A percentile compares a stretch with the other conserved stretches of the same genome.
These are phyloP conservation scores for Trapa incisa DNA, from an alignment of 345 rosid genomes.

Conservation along the genomic window DNA sequence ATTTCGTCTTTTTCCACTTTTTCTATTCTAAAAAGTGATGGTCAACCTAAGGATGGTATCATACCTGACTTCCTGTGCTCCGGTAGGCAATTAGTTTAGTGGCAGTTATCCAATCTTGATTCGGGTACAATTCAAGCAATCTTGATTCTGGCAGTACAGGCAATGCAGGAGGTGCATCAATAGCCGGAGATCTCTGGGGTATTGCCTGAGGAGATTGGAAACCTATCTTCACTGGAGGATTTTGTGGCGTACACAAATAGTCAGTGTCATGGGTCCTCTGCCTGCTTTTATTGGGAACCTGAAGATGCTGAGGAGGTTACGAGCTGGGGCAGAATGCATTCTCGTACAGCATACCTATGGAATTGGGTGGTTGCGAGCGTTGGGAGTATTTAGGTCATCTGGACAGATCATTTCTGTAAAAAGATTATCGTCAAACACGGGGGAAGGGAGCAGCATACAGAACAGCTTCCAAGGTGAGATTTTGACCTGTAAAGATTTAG, in stretches of 20 bases:
- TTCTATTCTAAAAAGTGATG: too few species aligned
- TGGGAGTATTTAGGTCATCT: constrained; percentile 54
- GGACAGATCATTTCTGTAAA: constrained; percentile 72
- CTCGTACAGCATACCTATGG: constrained; percentile 60
- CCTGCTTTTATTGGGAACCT: constrained; percentile 78
- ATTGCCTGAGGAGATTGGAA: constrained; percentile 58
- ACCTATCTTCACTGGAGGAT: constrained; percentile 46
- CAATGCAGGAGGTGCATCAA: constrained; percentile 33
- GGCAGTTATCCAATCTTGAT: too few species aligned
- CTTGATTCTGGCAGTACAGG: too few species aligned
- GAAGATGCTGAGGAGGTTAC: constrained; percentile 34
- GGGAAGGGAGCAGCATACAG: constrained; percentile 68
- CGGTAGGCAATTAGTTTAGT: too few species aligned
- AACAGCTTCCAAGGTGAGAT: constrained; percentile 89
- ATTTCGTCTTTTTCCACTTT: too few species aligned
- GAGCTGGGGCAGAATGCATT: constrained; percentile 70
- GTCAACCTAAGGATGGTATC: too few species aligned
- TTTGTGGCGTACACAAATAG: constrained; percentile 58
- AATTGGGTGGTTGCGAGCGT: constrained; percentile 56
- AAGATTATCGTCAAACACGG: constrained; percentile 47
- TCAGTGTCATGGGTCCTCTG: constrained; percentile 58
- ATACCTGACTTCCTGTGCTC: too few species aligned
- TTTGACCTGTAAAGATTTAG: constrained; percentile 70
- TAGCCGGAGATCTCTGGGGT: constrained; percentile 45
- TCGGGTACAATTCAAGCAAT: too few species aligned